A percentile compares a stretch with the other conserved stretches of the same genome.
Evolutionary conservation across 805 yeast species (phyloP).

Genomic region (Metschnikowia cerradonensis): DNA sequence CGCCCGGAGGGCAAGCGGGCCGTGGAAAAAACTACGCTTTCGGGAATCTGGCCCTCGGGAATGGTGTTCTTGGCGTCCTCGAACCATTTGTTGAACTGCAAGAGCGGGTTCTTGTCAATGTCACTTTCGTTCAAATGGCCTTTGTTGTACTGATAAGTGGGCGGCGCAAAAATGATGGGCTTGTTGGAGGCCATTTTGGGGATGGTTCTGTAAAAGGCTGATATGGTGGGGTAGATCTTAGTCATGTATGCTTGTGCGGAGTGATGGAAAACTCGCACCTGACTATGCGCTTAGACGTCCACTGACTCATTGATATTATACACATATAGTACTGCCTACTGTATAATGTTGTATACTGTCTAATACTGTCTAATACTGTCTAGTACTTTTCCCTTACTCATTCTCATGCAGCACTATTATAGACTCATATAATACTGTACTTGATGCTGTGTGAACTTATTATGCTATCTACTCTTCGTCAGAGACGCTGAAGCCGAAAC

Average conservation of each 20-base stretch:
- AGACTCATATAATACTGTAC: neutral
- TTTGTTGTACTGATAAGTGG: conserved; percentile 82
- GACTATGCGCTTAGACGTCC: neutral
- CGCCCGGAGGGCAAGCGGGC: conserved; percentile 88
- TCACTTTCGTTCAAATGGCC: conserved; percentile 53
- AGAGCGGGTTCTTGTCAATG: conserved; percentile 57
- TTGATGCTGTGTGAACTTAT: too few relatives aligned
- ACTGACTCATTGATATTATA: too few relatives aligned
- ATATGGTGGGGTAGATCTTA: neutral
- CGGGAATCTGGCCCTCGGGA: conserved; percentile 66
- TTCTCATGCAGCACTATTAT: too few relatives aligned
- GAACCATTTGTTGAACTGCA: conserved; percentile 84
- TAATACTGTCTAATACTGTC: too few relatives aligned
- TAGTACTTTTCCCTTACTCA: too few relatives aligned
- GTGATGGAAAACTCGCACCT: neutral
- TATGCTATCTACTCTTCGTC: conserved; percentile 5
- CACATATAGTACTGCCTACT: too few relatives aligned
- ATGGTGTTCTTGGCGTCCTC: conserved; percentile 57
- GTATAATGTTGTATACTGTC: too few relatives aligned
- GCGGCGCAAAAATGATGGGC: conserved; percentile 66
- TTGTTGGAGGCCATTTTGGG: conserved; percentile 13
- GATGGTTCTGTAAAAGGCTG: neutral
- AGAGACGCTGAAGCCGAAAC: conserved; percentile 28
- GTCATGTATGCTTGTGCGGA: neutral
- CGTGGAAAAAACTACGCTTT: conserved; percentile 82